These are phyloP conservation scores for Colletotrichum acutatum DNA, from an alignment of 2,329 filamentous ascomycete species.

Conservation along the genomic window DNA sequence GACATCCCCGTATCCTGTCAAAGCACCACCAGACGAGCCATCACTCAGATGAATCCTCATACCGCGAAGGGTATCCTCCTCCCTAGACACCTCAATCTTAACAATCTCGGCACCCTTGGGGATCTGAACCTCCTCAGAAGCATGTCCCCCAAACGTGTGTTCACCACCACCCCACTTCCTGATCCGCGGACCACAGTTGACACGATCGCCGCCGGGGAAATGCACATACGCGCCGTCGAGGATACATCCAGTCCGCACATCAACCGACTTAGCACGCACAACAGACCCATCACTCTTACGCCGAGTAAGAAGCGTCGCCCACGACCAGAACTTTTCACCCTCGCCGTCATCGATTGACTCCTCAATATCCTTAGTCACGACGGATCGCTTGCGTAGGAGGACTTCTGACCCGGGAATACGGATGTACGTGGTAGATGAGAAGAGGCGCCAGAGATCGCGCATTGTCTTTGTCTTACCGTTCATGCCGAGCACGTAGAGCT, in stretches of 20 bases:
- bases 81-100: constrained; percentile 44
- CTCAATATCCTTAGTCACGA: constrained; percentile 31
- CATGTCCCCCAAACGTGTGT: constrained; percentile 45
- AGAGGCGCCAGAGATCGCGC: constrained; percentile 46
- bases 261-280: constrained; percentile 52
- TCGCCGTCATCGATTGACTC: constrained; percentile 35
- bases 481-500: constrained; percentile 48
- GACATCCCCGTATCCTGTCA: constrained; percentile 14
- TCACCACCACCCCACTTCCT: constrained; percentile 29
- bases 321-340: constrained; percentile 37
- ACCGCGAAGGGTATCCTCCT: constrained; percentile 32
- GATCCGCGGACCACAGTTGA: constrained; percentile 52
- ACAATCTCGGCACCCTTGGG: constrained; percentile 40
- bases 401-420: constrained; percentile 51
- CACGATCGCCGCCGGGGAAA: constrained; percentile 54
- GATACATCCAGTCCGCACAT: constrained; percentile 54
- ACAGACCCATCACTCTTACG: constrained; percentile 44
- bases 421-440: constrained; percentile 45
- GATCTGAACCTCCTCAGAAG: constrained; percentile 41
- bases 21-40: constrained; percentile 37
- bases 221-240: constrained; percentile 58
- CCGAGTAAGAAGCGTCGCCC: constrained; percentile 47
- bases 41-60: constrained; percentile 40
- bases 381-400: constrained; percentile 47
- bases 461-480: constrained; percentile 51